A percentile compares a stretch with the other conserved stretches of the same genome.
Evolutionary conservation across 2,329 filamentous ascomycete genomes (phyloP).

Genomic region (Stagonosporopsis rhizophila): DNA sequence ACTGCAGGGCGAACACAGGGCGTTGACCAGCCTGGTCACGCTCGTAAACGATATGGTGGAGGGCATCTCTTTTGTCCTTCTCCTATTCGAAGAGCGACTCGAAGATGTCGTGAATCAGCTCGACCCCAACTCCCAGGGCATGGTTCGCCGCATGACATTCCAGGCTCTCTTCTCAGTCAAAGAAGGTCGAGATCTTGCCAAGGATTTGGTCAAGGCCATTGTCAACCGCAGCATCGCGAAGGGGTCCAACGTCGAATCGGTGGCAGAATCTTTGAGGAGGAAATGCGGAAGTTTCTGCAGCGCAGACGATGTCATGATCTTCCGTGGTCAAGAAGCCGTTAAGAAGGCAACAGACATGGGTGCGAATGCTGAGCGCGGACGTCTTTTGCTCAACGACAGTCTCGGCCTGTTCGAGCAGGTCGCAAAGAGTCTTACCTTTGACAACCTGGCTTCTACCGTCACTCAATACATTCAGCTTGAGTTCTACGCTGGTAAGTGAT

Average conservation of each 20-base stretch:
- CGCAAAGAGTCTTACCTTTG: slow-evolving; percentile 78
- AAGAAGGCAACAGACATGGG: slow-evolving; percentile 85
- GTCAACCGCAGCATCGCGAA: slow-evolving; percentile 98
- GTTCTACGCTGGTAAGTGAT: slow-evolving; percentile 76
- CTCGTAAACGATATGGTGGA: slow-evolving; percentile 92
- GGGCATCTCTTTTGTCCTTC: slow-evolving; percentile 93
- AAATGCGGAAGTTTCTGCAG: slow-evolving; percentile 98
- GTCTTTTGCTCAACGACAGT: slow-evolving; percentile 86
- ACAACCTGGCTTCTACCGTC: slow-evolving; percentile 80
- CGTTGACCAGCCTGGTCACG: slow-evolving; percentile 82
- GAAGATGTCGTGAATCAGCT: slow-evolving; percentile 84
- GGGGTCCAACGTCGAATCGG: slow-evolving; percentile 95
- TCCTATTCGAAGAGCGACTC: slow-evolving; percentile 92
- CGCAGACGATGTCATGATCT: slow-evolving; percentile 94
- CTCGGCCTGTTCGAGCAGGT: slow-evolving; percentile 88
- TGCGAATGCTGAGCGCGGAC: slow-evolving; percentile 75
- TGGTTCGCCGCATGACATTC: slow-evolving; percentile 80
- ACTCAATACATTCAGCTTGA: slow-evolving; percentile 79
- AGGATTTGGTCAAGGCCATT: slow-evolving; percentile 94
- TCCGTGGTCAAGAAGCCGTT: slow-evolving; percentile 95
- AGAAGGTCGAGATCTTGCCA: slow-evolving; percentile 86
- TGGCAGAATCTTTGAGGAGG: slow-evolving; percentile 90
- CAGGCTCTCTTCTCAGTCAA: slow-evolving; percentile 83
- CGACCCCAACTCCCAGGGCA: slow-evolving; percentile 67
- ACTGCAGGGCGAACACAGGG: slow-evolving; percentile 91